Evolutionary conservation across 345 rosid genomes (phyloP).

Genomic region (Durio zibethinus): DNA sequence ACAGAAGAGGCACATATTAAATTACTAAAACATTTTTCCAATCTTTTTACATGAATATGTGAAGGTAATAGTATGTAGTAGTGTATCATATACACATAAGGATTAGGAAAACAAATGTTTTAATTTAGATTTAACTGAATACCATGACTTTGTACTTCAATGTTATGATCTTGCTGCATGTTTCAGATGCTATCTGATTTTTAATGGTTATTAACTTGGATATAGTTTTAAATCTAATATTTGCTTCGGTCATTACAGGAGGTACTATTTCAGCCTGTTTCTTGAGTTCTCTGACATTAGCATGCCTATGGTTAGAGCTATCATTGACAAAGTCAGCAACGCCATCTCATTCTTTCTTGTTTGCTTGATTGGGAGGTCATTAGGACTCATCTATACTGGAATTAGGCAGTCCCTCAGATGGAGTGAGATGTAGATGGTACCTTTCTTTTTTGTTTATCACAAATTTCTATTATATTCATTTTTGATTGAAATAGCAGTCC

Average conservation of each 20-base stretch:
- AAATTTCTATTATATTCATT: conserved; percentile 9
- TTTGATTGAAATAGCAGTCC: conserved; percentile 15
- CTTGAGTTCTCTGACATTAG: conserved; percentile 79
- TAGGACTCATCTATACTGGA: conserved; percentile 86
- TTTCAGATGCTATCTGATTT: conserved; percentile 1
- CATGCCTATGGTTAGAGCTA: conserved; percentile 66
- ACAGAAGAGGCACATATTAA: background rate
- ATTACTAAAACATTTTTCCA: background rate
- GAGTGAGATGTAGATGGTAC: conserved; percentile 47
- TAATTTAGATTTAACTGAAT: background rate
- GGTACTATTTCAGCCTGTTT: conserved; percentile 81
- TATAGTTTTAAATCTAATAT: conserved; percentile 8
- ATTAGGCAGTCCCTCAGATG: conserved; percentile 86
- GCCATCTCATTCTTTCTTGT: conserved; percentile 83
- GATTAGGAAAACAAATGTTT: background rate
- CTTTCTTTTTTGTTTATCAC: conserved; percentile 12
- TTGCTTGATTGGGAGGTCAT: conserved; percentile 80
- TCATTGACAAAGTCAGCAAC: conserved; percentile 64
- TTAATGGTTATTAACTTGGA: background rate
- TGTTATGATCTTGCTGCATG: conserved; percentile 2
- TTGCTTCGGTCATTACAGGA: conserved; percentile 44
- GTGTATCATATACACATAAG: background rate
- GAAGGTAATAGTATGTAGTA: background rate
- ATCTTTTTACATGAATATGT: background rate
- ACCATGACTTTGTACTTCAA: background rate